A percentile compares a stretch with the other conserved stretches of the same genome.
Conservation (phyloP, 2,329 filamentous ascomycete genomes). For the Aspergillus nomiae region DNA sequence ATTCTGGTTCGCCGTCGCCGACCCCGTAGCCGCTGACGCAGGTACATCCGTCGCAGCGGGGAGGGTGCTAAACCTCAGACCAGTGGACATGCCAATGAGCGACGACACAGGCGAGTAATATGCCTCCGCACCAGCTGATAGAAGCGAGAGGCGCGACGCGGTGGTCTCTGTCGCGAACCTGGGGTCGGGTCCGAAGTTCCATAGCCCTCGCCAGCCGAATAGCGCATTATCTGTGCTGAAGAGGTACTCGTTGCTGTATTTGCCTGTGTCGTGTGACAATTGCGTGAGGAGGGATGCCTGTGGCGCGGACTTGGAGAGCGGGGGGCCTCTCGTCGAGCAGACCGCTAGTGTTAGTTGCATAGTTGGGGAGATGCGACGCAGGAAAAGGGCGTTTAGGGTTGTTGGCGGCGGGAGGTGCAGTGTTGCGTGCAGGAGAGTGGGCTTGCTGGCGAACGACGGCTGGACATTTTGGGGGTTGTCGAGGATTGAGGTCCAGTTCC, state of each 20-base stretch:
- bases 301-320: slow-evolving; percentile 46
- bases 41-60: slow-evolving; percentile 52
- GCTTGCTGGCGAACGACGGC: slow-evolving; percentile 29
- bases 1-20: slow-evolving; percentile 24
- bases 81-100: slow-evolving; percentile 85
- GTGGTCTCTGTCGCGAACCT: slow-evolving; percentile 28
- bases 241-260: slow-evolving; percentile 85
- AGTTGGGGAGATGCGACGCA: slow-evolving; percentile 74
- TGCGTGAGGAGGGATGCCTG: slow-evolving; percentile 50
- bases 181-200: slow-evolving; percentile 83
- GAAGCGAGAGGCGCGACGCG: slow-evolving; percentile 71
- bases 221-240: slow-evolving; percentile 91
- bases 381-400: slow-evolving; percentile 80
- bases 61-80: slow-evolving; percentile 84
- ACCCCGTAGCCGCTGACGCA: slow-evolving; percentile 11
- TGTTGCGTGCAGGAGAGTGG: slow-evolving; percentile 49
- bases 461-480: slow-evolving; percentile 11
- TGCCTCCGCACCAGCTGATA: slow-evolving; percentile 87
- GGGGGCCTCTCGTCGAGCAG: slow-evolving; percentile 42
- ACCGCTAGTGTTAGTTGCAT: slow-evolving; percentile 76
- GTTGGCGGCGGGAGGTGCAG: slow-evolving; percentile 66
- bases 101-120: slow-evolving; percentile 97
- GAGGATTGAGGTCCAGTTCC: slow-evolving; percentile 36
- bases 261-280: slow-evolving; percentile 72
- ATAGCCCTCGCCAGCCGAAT: slow-evolving; percentile 82